Evolutionary conservation across 805 yeast species (phyloP), one percentile per base, ranked within the genome.

Genomic region (Saccharomycopsis fibuligera): DNA sequence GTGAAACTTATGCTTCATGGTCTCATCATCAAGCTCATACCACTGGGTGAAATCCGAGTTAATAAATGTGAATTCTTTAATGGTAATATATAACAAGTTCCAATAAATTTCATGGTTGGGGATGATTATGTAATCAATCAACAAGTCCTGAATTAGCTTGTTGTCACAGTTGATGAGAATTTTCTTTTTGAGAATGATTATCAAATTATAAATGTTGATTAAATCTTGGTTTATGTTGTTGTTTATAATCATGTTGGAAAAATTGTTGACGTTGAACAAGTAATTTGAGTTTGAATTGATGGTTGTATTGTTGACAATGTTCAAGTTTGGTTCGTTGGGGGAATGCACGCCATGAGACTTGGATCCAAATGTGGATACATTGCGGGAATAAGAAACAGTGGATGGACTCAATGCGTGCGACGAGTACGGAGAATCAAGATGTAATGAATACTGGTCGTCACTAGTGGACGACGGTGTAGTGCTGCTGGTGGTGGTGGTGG

Each of bases 111-210:
- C 59, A 27, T 65, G 58, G 6, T 62, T 56, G 4, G 74, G 77
- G 14, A 73, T 55, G 41, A 72, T 66, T 4, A 75, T 60, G 54
- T 78, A 76, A 49, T 70, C 72, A 23, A 71, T 65, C 16, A 79
- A 62, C 47, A 78, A 61, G 53, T 76, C 81, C 41, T 69, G 75
- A 4, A 64, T 60, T 49, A 74, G 72, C 38, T 71, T 72, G 22
- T 68, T 57, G 1, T 82, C 80, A 46, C 79, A 73, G 49, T 69
- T 74, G 44, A 76, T 62, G n/a, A 76, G 58, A 22, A 77, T 56
- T 49, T 70, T 72, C 51, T 76, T 69, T 55, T 76, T 76, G 45
- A 74, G 65, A 22, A 77, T 59, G 41, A 68, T 64, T 44, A 74
- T 65, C 33, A 74, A 54, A 45, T 66, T 59, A 21, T 44, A 53